Evolutionary conservation across 2,329 filamentous ascomycete genomes (phyloP).

Genomic region (Fusarium setosum): DNA sequence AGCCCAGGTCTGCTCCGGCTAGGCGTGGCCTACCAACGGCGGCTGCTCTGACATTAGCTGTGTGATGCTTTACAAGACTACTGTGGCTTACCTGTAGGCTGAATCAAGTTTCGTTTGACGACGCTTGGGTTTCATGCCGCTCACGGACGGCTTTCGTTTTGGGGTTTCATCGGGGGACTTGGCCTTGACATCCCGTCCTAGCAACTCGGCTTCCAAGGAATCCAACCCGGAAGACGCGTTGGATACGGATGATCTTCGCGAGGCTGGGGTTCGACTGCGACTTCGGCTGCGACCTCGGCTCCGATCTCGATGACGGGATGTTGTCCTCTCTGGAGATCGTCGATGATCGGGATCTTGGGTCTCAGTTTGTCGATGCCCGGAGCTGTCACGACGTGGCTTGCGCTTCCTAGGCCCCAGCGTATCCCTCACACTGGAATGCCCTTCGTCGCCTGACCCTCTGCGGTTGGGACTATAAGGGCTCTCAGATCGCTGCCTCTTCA

Average conservation of each 20-base stretch:
- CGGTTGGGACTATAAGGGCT: slow-evolving; percentile 16
- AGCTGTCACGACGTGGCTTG: slow-evolving; percentile 25
- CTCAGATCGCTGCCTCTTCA: slow-evolving; percentile 35
- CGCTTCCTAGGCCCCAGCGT: slow-evolving; percentile 20
- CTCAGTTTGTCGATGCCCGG: slow-evolving; percentile 17
- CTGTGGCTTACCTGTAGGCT: slow-evolving; percentile 49
- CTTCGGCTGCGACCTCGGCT: slow-evolving; percentile 14
- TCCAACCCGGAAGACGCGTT: slow-evolving; percentile 51
- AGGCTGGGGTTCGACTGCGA: slow-evolving; percentile 39
- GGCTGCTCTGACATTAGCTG: slow-evolving; percentile 41
- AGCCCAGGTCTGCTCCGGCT: background rate
- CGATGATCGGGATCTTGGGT: slow-evolving; percentile 17
- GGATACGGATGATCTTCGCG: slow-evolving; percentile 46
- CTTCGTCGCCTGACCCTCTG: slow-evolving; percentile 14
- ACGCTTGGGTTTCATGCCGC: slow-evolving; percentile 43
- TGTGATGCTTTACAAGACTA: background rate
- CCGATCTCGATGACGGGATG: slow-evolving; percentile 24
- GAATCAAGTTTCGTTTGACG: slow-evolving; percentile 51
- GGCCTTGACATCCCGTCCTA: slow-evolving; percentile 48
- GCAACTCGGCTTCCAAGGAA: slow-evolving; percentile 52
- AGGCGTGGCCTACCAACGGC: slow-evolving; percentile 48
- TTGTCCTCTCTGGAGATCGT: slow-evolving; percentile 25
- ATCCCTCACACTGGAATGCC: slow-evolving; percentile 6
- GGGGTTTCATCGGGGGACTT: slow-evolving; percentile 42
- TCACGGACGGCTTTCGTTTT: slow-evolving; percentile 34